Conservation (phyloP, 2,329 filamentous ascomycete genomes). For the Nigrograna mackinnonii region DNA sequence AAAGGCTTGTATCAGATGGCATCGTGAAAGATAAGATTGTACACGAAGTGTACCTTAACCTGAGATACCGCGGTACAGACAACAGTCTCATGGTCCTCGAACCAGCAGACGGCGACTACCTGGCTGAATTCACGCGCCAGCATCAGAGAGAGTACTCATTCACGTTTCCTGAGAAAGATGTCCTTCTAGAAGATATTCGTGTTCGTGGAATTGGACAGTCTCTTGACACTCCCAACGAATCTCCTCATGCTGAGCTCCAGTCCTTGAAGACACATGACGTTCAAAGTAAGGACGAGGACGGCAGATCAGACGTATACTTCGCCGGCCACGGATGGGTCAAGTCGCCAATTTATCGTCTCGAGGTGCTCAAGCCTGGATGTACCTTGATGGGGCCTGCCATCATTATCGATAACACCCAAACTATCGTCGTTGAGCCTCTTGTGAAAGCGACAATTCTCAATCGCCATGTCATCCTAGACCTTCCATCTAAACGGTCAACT, state of each 20-base stretch:
- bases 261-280: slow-evolving; percentile 3
- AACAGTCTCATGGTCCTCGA: slow-evolving; percentile 48
- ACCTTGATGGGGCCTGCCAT: slow-evolving; percentile 32
- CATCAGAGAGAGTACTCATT: slow-evolving; percentile 51
- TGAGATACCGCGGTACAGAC: slow-evolving; percentile 49
- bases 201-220: slow-evolving; percentile 42
- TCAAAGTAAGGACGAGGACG: too few relatives aligned
- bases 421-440: slow-evolving; percentile 46
- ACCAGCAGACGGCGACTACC: slow-evolving; percentile 35
- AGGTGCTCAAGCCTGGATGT: slow-evolving; percentile 16
- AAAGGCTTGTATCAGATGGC: slow-evolving; percentile 67
- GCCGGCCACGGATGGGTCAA: slow-evolving; percentile 18
- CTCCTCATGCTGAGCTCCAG: slow-evolving; percentile 18
- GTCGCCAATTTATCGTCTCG: slow-evolving; percentile 25
- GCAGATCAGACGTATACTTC: slow-evolving; percentile 30
- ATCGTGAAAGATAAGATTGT: slow-evolving; percentile 47
- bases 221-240: slow-evolving; percentile 10
- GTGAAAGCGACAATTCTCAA: slow-evolving; percentile 41
- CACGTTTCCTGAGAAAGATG: slow-evolving; percentile 38
- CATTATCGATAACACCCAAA: slow-evolving; percentile 49
- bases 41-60: slow-evolving; percentile 45
- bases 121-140: slow-evolving; percentile 34
- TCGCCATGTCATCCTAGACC: slow-evolving; percentile 46
- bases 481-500: too few relatives aligned
- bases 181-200: slow-evolving; percentile 49